Evolutionary conservation across 345 rosid species (phyloP).

Genomic region (Eucalyptus tenuipes): DNA sequence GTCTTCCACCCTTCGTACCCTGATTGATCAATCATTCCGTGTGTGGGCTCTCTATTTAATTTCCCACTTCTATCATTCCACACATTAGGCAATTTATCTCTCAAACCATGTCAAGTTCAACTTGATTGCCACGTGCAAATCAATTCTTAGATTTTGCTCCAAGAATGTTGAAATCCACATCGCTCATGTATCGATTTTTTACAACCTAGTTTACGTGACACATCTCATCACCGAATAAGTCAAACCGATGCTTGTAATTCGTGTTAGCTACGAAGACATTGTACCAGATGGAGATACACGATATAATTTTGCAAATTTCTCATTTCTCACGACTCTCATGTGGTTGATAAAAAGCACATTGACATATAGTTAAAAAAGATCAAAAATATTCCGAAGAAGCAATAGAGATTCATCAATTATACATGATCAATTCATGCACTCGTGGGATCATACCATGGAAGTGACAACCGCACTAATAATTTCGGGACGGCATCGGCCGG

Average conservation of each 20-base stretch:
- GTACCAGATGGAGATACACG: background rate
- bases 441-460: background rate
- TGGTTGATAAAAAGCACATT: background rate
- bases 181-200: rapidly evolving
- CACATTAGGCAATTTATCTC: background rate
- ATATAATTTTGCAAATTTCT: background rate
- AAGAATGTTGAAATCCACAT: background rate
- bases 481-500: background rate
- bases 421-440: background rate
- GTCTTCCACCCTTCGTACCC: background rate
- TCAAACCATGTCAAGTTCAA: background rate
- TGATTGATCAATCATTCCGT: background rate
- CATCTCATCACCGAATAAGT: background rate
- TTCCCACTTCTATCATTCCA: background rate
- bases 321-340: too few relatives aligned
- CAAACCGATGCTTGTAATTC: rapidly evolving
- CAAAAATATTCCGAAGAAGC: background rate
- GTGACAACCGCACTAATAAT: background rate
- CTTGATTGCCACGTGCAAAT: background rate
- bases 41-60: background rate
- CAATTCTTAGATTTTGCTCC: background rate
- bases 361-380: background rate
- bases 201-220: rapidly evolving
- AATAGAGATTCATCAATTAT: background rate
- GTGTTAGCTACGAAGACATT: background rate